Evolutionary conservation across 2,329 filamentous ascomycete genomes (phyloP), one percentile per base, ranked within the genome.

Genomic region (Pseudofabraea citricarpa): DNA sequence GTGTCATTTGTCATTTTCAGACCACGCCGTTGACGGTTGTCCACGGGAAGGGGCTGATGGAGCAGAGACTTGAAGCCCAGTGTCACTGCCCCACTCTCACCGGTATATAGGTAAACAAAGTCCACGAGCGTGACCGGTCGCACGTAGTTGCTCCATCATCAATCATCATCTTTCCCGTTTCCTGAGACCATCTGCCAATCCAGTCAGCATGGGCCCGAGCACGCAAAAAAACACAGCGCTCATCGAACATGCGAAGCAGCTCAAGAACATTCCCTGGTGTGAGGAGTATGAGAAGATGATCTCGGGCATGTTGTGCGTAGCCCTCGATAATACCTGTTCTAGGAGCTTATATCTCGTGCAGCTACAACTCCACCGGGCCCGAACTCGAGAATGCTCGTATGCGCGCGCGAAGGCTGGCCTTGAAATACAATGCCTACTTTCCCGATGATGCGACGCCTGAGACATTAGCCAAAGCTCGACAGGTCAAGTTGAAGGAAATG

Each of bases 261-360:
- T 79, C 9, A 62, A 69, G 8, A 69, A 79, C 47, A 64, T 73
- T 2, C 77, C 76, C 0, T 76, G 72, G 67, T 73, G 74, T 46
- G 77, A 81, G 6, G 73, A 81, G 47, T 83, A 81, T 42, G 75
- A 82, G 55, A 77, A 74, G 55, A 82, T 83, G 77, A 75, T 83
- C 37, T 81, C 76, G 0, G 77, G 78, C 21, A 37, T 37, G 35
- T 21, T 37, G 35, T 37, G 21, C 19, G 35, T 37, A 10, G 21
- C 10, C 15, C 12, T 21, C 35, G 29, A 32, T 18, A 13, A 18
- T 32, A 18, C 13, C 29, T 7, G 8, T n/a, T 18, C 29, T 7
- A 32, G 29, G n/a, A 15, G 5, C n/a, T 15, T 18, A 15, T 32
- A 12, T n/a, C 15, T 32, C 10, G 8, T 38, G 20, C 19, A 32